A percentile compares a stretch with the other conserved stretches of the same genome.
phyloP scores from a whole-genome alignment of 176 grass and related monocot genomes.

The Bothriochloa decipiens region DNA sequence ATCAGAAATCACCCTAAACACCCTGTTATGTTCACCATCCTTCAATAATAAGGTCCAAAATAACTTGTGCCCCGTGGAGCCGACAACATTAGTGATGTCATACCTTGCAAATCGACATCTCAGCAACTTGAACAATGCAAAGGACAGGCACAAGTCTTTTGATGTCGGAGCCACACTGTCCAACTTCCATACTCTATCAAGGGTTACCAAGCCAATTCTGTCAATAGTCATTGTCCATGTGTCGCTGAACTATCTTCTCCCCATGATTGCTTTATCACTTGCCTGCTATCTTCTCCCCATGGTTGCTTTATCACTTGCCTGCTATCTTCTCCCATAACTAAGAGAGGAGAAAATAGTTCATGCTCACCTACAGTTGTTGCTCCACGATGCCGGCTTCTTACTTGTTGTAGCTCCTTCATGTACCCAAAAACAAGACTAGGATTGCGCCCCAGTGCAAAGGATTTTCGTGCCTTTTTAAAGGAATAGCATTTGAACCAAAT shows the following conservation, averaged over 20 bases:
- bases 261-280: not conserved
- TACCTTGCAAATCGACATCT: conserved; percentile 23
- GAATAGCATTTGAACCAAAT: not conserved
- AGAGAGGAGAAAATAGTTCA: not conserved
- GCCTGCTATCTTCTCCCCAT: not conserved
- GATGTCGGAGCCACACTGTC: not conserved
- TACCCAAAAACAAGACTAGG: conserved; percentile 19
- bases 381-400: not conserved
- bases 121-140: conserved; percentile 31
- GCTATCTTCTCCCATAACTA: conserved; percentile 27
- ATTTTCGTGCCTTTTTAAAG: not conserved
- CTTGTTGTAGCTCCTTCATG: not conserved
- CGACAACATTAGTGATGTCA: not conserved
- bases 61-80: not conserved
- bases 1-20: not conserved
- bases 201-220: not conserved
- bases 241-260: not conserved
- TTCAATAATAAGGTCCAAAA: not conserved
- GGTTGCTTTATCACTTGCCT: too few relatives aligned
- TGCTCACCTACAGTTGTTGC: not conserved
- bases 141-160: conserved; percentile 24
- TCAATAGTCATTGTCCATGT: not conserved
- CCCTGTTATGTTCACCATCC: not conserved
- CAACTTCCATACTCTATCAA: conserved; percentile 16
- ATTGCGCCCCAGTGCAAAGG: conserved; percentile 11